A percentile compares a stretch with the other conserved stretches of the same genome.
Evolutionary conservation across 768 basidiomycete genomes (phyloP).

Genomic region (Rhodotorula toruloides): DNA sequence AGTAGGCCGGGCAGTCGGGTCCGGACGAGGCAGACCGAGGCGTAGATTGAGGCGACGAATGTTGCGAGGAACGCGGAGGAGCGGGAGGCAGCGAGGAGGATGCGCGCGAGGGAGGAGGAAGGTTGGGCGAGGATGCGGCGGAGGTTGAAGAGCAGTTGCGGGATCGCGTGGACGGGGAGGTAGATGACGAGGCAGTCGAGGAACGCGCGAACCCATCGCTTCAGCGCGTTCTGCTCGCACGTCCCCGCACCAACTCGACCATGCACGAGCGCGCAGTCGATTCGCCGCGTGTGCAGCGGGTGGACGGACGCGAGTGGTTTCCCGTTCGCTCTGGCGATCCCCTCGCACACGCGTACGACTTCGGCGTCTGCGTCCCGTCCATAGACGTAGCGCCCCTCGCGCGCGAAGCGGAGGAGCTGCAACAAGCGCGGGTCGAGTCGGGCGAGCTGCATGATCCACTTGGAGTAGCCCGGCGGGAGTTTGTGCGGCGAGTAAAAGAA

Average conservation of each 20-base stretch:
- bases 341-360: constrained; percentile 22
- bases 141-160: constrained; percentile 36
- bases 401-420: constrained; percentile 27
- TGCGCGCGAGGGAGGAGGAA: constrained; percentile 2
- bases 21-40: constrained; percentile 37
- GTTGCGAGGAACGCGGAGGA: constrained; percentile 42
- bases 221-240: constrained; percentile 35
- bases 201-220: constrained; percentile 31
- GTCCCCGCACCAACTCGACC: constrained; percentile 24
- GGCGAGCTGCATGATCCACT: constrained; percentile 35
- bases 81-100: constrained; percentile 33
- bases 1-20: constrained; percentile 30
- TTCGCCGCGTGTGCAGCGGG: constrained; percentile 18
- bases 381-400: constrained; percentile 30
- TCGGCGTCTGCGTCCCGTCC: constrained; percentile 21
- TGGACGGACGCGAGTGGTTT: constrained; percentile 7
- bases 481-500: constrained; percentile 38
- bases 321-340: not conserved
- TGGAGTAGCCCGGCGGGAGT: constrained; percentile 35
- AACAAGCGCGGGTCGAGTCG: constrained; percentile 36
- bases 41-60: constrained; percentile 37
- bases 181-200: constrained; percentile 37
- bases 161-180: constrained; percentile 39
- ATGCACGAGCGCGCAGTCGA: constrained; percentile 37
- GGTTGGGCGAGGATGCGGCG: constrained; percentile 14